Evolutionary conservation across 805 yeast species (phyloP).

Genomic region (Yarrowia sp.): DNA sequence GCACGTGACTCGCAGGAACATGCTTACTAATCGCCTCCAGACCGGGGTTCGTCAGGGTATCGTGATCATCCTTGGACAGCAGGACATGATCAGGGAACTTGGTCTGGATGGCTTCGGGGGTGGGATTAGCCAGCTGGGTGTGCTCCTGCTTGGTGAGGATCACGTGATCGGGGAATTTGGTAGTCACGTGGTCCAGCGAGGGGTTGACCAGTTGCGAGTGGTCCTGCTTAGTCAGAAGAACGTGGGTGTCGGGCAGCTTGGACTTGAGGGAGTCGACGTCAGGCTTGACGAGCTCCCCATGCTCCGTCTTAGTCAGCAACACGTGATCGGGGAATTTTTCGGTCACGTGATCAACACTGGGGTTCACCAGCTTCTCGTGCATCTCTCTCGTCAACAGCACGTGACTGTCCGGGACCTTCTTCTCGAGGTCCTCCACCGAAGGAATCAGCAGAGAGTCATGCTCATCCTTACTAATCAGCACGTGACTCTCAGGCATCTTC

Average conservation of each 20-base stretch:
- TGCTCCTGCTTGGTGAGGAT: not conserved
- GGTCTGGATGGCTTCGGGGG: too few species aligned
- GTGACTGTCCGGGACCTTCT: conserved; percentile 6
- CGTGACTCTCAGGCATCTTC: conserved; percentile 5
- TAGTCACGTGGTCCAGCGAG: not conserved
- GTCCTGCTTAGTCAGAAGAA: not conserved
- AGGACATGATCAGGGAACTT: too few species aligned
- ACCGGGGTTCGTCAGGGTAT: too few species aligned
- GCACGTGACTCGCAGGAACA: not conserved
- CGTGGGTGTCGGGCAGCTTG: conserved; percentile 2
- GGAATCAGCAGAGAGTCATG: conserved; percentile 19
- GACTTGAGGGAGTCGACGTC: not conserved
- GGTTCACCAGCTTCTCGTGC: not conserved
- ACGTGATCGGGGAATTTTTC: conserved; percentile 36
- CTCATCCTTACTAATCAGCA: not conserved
- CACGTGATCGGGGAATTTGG: conserved; percentile 1
- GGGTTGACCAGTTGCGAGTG: not conserved
- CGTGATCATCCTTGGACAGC: too few species aligned
- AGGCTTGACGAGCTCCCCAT: conserved; percentile 13
- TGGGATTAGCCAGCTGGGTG: too few species aligned
- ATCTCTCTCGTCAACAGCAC: conserved; percentile 2
- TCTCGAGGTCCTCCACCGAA: not conserved
- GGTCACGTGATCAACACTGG: not conserved
- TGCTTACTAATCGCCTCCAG: too few species aligned
- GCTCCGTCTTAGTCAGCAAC: not conserved